Base-by-base conservation (phyloP, 306 rosid species). In the Pyrus bretschneideri region DNA sequence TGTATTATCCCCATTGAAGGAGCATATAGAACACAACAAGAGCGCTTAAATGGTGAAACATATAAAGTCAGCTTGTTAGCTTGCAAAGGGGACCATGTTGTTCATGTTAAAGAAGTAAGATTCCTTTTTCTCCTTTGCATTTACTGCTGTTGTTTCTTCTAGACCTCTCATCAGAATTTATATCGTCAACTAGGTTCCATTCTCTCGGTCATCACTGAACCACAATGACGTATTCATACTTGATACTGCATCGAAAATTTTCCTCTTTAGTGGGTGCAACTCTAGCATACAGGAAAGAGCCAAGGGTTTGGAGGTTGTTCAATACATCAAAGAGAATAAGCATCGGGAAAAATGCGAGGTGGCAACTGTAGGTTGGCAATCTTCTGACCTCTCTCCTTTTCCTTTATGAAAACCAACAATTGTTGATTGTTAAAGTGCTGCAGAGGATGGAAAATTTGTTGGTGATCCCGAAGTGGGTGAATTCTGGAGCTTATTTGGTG, bases 401-500 rank as follows among this genome's bases (percentile, higher is more conserved):
- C 38, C 60, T 44, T 5, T 76, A 54, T 60, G 35, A 63, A 78
- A 79, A 57, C 23, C 29, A 70, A 68, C 73, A 70, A 80, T 69
- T 83, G 66, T 27, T 74, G 61, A 58, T 42, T 78, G 60, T 55
- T 64, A 67, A 65, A 74, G 71, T 85, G 69, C 70, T 89, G 89
- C 83, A 95, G 98, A 92, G 93, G 98, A 95, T 81, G 98, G 98
- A 73, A 95, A 95, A 74, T 87, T 95, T 69, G 98, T 92, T 70
- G 97, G 98, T 72, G 97, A 95, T 87, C 84, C 91, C 44, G 97
- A 92, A 81, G 97, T 88, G 70, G 98, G 97, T 55, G 98, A 95
- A 67, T 95, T 95, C 83, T 95, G 98, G 97, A 90, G 91, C 86
- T 95, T 95, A 15, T 95, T 95, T 76, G 98, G 98, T 64, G 98